Conservation (phyloP, 768 basidiomycete genomes). For the Collybia sordida region DNA sequence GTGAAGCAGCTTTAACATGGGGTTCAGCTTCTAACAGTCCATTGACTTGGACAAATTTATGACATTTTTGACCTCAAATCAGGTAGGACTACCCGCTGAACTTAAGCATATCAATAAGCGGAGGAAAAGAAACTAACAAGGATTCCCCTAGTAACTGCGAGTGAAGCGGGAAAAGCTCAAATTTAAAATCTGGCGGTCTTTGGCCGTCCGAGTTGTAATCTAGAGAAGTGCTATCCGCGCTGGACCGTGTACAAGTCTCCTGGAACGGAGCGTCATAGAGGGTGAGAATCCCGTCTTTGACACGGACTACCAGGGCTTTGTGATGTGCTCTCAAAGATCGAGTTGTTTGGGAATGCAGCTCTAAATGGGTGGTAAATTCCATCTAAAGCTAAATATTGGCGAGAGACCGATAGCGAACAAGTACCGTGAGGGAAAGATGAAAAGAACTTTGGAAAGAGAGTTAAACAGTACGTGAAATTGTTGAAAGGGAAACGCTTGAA, state of each 20-base stretch:
- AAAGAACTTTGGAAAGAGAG: slow-evolving; percentile 81
- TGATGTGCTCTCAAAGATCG: slow-evolving; percentile 83
- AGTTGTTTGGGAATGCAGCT: slow-evolving; percentile 36
- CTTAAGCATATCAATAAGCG: slow-evolving; percentile 90
- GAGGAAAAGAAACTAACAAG: slow-evolving; percentile 92
- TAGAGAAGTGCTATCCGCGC: slow-evolving; percentile 73
- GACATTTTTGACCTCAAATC: slow-evolving; percentile 67
- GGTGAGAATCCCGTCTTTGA: slow-evolving; percentile 68
- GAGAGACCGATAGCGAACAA: slow-evolving; percentile 84
- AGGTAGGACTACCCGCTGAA: slow-evolving; percentile 83
- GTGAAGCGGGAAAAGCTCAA: slow-evolving; percentile 85
- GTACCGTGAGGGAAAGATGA: slow-evolving; percentile 83
- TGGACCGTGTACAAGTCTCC: slow-evolving; percentile 76
- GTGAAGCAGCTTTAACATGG: slow-evolving; percentile 76
- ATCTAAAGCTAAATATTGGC: slow-evolving; percentile 83
- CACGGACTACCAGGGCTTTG: slow-evolving; percentile 72
- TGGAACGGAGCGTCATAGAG: slow-evolving; percentile 81
- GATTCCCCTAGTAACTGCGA: slow-evolving; percentile 88
- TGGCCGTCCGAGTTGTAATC: slow-evolving; percentile 72
- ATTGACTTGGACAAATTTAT: slow-evolving; percentile 87
- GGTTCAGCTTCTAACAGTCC: slow-evolving; percentile 78
- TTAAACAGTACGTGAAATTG: slow-evolving; percentile 82
- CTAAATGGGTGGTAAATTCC: slow-evolving; percentile 63
- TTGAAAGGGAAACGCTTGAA: slow-evolving; percentile 77
- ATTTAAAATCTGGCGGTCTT: slow-evolving; percentile 74